A percentile compares a stretch with the other conserved stretches of the same genome.
Evolutionary conservation across 192 early-diverging fungal genomes (phyloP).

Genomic region (Podila epicladia): DNA sequence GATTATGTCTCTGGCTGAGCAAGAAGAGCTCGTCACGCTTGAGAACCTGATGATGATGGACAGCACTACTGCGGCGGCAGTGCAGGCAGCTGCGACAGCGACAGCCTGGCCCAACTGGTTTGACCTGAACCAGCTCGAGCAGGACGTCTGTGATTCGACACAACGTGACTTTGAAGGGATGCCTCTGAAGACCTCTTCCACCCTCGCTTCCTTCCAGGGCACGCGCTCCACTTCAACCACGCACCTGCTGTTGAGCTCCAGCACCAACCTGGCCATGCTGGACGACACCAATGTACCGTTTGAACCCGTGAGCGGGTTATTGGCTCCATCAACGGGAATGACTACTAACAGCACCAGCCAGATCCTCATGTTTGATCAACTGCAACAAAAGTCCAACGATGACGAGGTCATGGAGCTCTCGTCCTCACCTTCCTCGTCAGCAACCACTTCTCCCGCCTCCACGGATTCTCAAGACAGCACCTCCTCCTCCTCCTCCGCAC

Average conservation of each 20-base stretch:
- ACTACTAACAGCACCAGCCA: slow-evolving; percentile 38
- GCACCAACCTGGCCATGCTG: slow-evolving; percentile 39
- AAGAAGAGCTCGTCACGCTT: slow-evolving; percentile 18
- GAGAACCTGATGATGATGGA: slow-evolving; percentile 49
- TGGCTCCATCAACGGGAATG: background rate
- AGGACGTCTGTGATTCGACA: slow-evolving; percentile 31
- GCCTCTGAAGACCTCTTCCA: slow-evolving; percentile 18
- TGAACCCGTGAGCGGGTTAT: background rate
- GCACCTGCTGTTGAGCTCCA: slow-evolving; percentile 27
- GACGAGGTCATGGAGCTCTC: background rate
- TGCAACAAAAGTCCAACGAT: background rate
- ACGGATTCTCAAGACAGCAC: background rate
- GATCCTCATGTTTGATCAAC: slow-evolving; percentile 34
- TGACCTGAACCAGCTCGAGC: slow-evolving; percentile 39
- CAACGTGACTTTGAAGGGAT: slow-evolving; percentile 1
- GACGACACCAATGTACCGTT: background rate
- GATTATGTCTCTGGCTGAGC: background rate
- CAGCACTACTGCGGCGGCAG: slow-evolving; percentile 17
- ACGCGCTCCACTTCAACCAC: background rate
- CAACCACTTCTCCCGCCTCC: background rate
- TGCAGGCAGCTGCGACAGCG: slow-evolving; percentile 32
- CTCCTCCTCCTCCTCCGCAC: background rate
- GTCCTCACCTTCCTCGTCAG: background rate
- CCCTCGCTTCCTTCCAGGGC: slow-evolving; percentile 11
- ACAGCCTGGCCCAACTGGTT: slow-evolving; percentile 49